Conservation (phyloP, 768 basidiomycete species). For the Flagelloscypha sp. region DNA sequence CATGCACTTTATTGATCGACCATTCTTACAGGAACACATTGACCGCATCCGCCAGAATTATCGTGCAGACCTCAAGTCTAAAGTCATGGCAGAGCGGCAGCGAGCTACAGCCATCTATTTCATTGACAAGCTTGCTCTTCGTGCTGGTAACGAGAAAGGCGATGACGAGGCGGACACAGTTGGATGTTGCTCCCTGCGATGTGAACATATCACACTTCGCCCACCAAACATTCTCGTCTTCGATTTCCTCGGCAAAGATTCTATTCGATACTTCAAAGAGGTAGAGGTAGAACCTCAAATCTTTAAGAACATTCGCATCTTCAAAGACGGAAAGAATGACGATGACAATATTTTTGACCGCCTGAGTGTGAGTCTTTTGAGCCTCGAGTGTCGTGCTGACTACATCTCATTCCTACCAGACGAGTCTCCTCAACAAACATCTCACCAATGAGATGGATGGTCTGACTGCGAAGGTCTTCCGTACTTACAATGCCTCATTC, state of each 20-base stretch:
- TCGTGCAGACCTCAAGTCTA: constrained; percentile 71
- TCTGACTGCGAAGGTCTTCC: constrained; percentile 97
- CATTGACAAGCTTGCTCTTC: constrained; percentile 92
- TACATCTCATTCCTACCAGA: constrained; percentile 38
- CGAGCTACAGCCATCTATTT: constrained; percentile 99
- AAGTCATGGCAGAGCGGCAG: constrained; percentile 91
- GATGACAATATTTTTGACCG: constrained; percentile 92
- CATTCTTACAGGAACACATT: constrained; percentile 65
- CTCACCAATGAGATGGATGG: constrained; percentile 93
- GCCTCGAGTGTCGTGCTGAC: constrained; percentile 12
- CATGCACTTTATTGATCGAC: constrained; percentile 3
- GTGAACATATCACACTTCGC: constrained; percentile 91
- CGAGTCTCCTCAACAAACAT: constrained; percentile 83
- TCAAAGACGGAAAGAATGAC: constrained; percentile 88
- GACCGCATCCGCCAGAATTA: constrained; percentile 90
- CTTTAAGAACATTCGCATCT: constrained; percentile 96
- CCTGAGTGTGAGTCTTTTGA: constrained; percentile 61
- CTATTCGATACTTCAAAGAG: constrained; percentile 92
- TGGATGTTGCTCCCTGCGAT: constrained; percentile 95
- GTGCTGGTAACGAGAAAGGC: constrained; percentile 99
- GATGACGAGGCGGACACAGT: constrained; percentile 99
- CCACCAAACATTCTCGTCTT: constrained; percentile 84
- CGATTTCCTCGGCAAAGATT: constrained; percentile 99
- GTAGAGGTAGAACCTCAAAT: constrained; percentile 86
- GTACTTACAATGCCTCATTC: constrained; percentile 97